Base-by-base conservation (phyloP, 331 rosid genomes). In the Prunus yedoensis region DNA sequence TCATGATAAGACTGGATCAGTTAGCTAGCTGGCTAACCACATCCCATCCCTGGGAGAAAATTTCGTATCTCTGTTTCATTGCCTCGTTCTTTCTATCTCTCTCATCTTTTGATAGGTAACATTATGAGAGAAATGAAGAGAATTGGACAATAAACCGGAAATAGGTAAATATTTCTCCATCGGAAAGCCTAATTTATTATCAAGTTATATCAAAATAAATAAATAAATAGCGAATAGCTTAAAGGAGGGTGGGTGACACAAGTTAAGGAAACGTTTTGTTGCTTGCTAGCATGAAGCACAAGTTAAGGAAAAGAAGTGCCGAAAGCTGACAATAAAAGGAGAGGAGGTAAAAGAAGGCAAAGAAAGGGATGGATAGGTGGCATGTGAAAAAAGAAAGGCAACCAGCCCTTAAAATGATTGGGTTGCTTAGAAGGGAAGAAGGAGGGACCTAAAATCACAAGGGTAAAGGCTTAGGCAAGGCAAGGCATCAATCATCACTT, bases 271-370 rank as follows among this genome's bases (percentile, higher is more conserved):
- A 27, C 41, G 20, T 27, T 60, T 60, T 59, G 65, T 4, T 30
- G 65, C 38, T 10, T 27, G 38, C 6, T 27, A 47, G 28, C 65
- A 60, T 16, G 65, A 60, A 60, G 65, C 32, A 27, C 65, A 27
- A 27, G 0, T 41, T 28, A 15, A 11, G 17, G 18, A 13, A 20
- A 13, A 25, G 65, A 30, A 10, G 25, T 62, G 47, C 68, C 25
- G 23, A 62, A 62, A 63, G 68, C 68, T 63, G 68, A 63, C 47
- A 32, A 32, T 32, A 30, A 32, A 62, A 16, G 45, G n/a, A 38
- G 67, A 30, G 46, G 67, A 62, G 23, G 68, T 52, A 15, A 52
- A 62, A n/a, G n/a, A 60, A 2, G 68, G 47, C 68, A 32, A 62
- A 17, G 23, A 32, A 2, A 6, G 5, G 62, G 21, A 57, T 0